Percentiles rank a stretch among this genome's conserved stretches.
These are phyloP conservation scores for Yamadazyma sp. DNA, from an alignment of 1,139 yeast genomes.

Conservation along the genomic window DNA sequence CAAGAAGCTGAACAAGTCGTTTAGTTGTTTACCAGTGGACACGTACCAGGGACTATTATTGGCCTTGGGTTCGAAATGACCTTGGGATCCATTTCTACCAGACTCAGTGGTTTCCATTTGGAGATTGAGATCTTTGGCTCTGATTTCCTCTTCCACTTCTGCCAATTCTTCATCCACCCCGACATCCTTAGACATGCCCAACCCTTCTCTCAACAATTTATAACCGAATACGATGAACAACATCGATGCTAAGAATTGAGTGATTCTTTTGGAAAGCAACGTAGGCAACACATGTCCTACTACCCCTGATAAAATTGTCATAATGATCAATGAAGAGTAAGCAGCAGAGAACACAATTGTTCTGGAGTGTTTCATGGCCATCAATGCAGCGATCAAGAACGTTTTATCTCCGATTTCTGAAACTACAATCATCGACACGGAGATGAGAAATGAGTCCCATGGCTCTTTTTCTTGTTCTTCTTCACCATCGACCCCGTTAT, in stretches of 20 bases:
- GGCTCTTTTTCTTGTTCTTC: slow-evolving; percentile 18
- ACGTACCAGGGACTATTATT: slow-evolving; percentile 24
- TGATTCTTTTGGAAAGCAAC: slow-evolving; percentile 73
- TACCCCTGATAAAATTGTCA: slow-evolving; percentile 89
- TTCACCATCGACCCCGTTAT: slow-evolving; percentile 3
- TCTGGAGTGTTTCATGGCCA: slow-evolving; percentile 95
- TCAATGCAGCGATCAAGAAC: slow-evolving; percentile 90
- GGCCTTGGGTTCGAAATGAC: slow-evolving; percentile 10
- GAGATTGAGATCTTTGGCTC: slow-evolving; percentile 55
- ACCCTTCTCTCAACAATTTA: slow-evolving; percentile 76
- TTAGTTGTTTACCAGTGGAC: slow-evolving; percentile 33
- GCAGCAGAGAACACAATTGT: slow-evolving; percentile 84
- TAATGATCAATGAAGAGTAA: slow-evolving; percentile 78
- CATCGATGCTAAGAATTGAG: slow-evolving; percentile 78
- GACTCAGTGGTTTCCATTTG: slow-evolving; percentile 58
- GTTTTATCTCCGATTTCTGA: slow-evolving; percentile 98
- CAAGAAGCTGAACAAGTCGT: slow-evolving; percentile 58
- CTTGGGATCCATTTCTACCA: slow-evolving; percentile 34
- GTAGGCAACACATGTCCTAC: slow-evolving; percentile 92
- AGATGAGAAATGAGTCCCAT: slow-evolving; percentile 59
- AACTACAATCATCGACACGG: slow-evolving; percentile 82
- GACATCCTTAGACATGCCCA: slow-evolving; percentile 72
- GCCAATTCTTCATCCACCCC: slow-evolving; percentile 96
- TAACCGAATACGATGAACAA: slow-evolving; percentile 83
- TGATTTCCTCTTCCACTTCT: slow-evolving; percentile 94